phyloP scores from a whole-genome alignment of 2,329 filamentous ascomycete genomes.

The Fusarium sp. region DNA sequence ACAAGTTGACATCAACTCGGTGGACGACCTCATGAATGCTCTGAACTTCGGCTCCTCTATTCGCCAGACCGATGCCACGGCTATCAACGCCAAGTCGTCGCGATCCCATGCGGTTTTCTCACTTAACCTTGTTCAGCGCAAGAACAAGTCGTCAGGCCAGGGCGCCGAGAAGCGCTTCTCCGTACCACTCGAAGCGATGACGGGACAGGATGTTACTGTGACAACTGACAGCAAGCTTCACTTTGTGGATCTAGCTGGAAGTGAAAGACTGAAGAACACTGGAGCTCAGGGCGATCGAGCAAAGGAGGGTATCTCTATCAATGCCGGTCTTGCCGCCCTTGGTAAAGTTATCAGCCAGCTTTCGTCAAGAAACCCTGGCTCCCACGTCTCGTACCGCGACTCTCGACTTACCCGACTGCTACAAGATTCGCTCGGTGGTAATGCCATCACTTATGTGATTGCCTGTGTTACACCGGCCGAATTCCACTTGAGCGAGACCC shows the following conservation, averaged over 20 bases:
- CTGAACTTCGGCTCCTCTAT: constrained; percentile 94
- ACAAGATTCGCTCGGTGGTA: constrained; percentile 95
- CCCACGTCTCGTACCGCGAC: constrained; percentile 96
- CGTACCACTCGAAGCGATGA: constrained; percentile 82
- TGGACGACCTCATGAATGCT: constrained; percentile 88
- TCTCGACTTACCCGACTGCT: constrained; percentile 95
- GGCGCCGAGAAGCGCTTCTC: constrained; percentile 85
- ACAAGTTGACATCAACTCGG: constrained; percentile 87
- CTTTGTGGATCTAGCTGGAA: constrained; percentile 97
- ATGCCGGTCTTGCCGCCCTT: constrained; percentile 90
- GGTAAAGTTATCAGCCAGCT: constrained; percentile 99
- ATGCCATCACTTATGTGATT: constrained; percentile 99
- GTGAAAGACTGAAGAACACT: constrained; percentile 96
- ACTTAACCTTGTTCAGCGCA: constrained; percentile 89
- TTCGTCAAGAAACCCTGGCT: constrained; percentile 85
- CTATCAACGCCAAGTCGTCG: constrained; percentile 96
- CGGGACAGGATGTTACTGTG: constrained; percentile 70
- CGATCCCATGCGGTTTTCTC: constrained; percentile 98
- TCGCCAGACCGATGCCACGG: constrained; percentile 95
- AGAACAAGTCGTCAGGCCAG: constrained; percentile 64
- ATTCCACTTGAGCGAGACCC: constrained; percentile 95
- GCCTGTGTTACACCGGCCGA: constrained; percentile 96
- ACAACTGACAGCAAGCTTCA: constrained; percentile 98
- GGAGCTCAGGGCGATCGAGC: constrained; percentile 94
- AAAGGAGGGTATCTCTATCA: constrained; percentile 97